Evolutionary conservation across 2,329 filamentous ascomycete species (phyloP).

Genomic region (Huntiella decipiens): DNA sequence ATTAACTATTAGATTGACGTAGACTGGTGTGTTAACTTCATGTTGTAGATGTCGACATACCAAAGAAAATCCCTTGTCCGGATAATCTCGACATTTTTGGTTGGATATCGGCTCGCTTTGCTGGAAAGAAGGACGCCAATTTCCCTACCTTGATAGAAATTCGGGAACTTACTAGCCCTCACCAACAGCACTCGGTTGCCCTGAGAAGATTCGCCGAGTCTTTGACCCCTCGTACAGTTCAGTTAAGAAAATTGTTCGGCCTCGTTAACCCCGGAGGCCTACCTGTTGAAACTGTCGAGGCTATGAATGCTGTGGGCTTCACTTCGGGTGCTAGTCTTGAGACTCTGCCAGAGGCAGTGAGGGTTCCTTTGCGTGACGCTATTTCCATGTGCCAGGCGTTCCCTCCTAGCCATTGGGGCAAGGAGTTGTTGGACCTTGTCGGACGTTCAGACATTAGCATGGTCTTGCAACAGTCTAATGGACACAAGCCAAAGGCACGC

Average conservation of each 20-base stretch:
- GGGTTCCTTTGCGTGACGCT: slow-evolving; percentile 61
- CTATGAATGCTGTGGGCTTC: slow-evolving; percentile 53
- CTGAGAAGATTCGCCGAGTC: slow-evolving; percentile 14
- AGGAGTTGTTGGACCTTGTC: slow-evolving; percentile 52
- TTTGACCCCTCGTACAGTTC: slow-evolving; percentile 46
- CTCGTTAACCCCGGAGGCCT: slow-evolving; percentile 26
- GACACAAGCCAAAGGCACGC: slow-evolving; percentile 15
- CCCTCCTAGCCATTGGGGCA: slow-evolving; percentile 60
- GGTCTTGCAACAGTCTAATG: neutral
- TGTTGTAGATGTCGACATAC: slow-evolving; percentile 16
- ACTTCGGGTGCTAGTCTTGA: slow-evolving; percentile 45
- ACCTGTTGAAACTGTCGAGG: slow-evolving; percentile 48
- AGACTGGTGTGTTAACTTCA: neutral
- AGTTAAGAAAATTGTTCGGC: slow-evolving; percentile 49
- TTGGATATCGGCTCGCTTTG: slow-evolving; percentile 33
- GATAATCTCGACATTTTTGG: slow-evolving; percentile 24
- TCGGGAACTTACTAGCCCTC: slow-evolving; percentile 3
- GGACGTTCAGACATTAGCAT: slow-evolving; percentile 60
- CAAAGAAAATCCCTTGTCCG: slow-evolving; percentile 17
- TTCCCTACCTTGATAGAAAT: slow-evolving; percentile 28
- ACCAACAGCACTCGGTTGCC: neutral
- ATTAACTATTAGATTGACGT: neutral
- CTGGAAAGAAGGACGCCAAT: slow-evolving; percentile 18
- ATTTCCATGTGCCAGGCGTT: slow-evolving; percentile 70
- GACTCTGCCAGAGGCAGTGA: slow-evolving; percentile 69